phyloP scores from a whole-genome alignment of 306 rosid genomes.

The Crataegus laevigata region DNA sequence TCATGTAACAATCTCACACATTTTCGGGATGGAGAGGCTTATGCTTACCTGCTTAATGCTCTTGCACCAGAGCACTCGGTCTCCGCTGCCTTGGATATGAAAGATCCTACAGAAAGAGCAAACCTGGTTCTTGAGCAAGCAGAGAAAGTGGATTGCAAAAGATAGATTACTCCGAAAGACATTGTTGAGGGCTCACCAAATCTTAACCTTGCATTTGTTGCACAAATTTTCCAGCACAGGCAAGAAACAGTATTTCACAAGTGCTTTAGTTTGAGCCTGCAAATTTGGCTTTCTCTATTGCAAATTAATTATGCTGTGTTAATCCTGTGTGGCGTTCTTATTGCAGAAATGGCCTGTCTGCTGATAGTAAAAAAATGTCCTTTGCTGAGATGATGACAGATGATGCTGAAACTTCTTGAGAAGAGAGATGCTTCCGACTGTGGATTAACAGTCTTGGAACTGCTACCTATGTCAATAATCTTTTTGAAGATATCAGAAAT shows the following conservation, averaged over 20 bases:
- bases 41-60: slow-evolving; percentile 84
- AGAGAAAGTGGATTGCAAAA: slow-evolving; percentile 86
- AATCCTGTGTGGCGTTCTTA: background rate
- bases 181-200: slow-evolving; percentile 94
- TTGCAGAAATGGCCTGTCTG: slow-evolving; percentile 90
- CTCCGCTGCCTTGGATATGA: slow-evolving; percentile 42
- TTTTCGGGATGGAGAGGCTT: slow-evolving; percentile 94
- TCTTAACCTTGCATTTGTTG: slow-evolving; percentile 99
- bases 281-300: too few species aligned
- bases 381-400: slow-evolving; percentile 99
- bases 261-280: slow-evolving; percentile 13
- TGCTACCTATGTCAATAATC: slow-evolving; percentile 75
- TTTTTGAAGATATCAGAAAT: slow-evolving; percentile 93
- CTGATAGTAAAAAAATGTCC: slow-evolving; percentile 55
- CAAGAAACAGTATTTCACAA: slow-evolving; percentile 23
- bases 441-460: slow-evolving; percentile 98
- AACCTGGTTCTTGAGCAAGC: slow-evolving; percentile 91
- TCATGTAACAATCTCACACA: slow-evolving; percentile 2
- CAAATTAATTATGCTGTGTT: background rate
- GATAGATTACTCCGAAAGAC: slow-evolving; percentile 87
- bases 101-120: slow-evolving; percentile 85
- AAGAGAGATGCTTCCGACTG: slow-evolving; percentile 93
- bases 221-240: slow-evolving; percentile 97
- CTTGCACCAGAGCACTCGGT: slow-evolving; percentile 94
- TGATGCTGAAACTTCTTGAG: slow-evolving; percentile 91